Base-by-base conservation (phyloP, 192 early-diverging fungal species). In the Podila horticola region DNA sequence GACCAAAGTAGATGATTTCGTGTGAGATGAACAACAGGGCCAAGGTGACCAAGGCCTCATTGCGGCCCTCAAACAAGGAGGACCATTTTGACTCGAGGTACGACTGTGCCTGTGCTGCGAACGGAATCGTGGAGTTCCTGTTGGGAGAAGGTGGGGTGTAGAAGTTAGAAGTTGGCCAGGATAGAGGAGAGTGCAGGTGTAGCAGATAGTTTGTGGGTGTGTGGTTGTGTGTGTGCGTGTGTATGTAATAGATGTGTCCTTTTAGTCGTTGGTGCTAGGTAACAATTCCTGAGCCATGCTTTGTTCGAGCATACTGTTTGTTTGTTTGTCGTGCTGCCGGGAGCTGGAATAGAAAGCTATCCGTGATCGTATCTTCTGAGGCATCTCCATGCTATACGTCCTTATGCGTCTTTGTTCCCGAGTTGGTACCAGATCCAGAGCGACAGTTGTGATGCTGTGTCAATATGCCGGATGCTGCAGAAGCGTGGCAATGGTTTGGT, bases 1-100 rank as follows among this genome's bases (percentile, higher is more conserved):
- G 92, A n/a, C 90, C 92, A 87, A 96, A 97, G 85, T 95, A 97
- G 66, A 96, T 94, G 49, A 94, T 58, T 84, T 98, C 95, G 88
- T 98, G 96, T 88, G 95, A 91, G 33, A 90, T 33, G 82, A 98
- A 96, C 45, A 94, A 85, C 49, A 96, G 82, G 17, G 93, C 63
- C 28, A 93, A 90, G 13, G 94, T 92, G 34, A 91, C 91, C 51
- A 95, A 55, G 58, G 89, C 76, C 69, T 93, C 91, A 75, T 93
- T 91, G 66, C 89, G 91, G 29, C 88, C 92, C 29, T 88, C 90
- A 57, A 92, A 94, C 60, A 92, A 3, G 36, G 86, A 75, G 50
- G 85, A 74, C 93, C 93, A 94, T 31, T 87, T 64, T n/a, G 66
- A 69, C 66, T 94, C 93, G 20, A 90, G 51, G 67, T 72, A 88